Evolutionary conservation across 1,139 yeast genomes (phyloP), one percentile per base, ranked within the genome.

Genomic region (Yueomyces sp.): DNA sequence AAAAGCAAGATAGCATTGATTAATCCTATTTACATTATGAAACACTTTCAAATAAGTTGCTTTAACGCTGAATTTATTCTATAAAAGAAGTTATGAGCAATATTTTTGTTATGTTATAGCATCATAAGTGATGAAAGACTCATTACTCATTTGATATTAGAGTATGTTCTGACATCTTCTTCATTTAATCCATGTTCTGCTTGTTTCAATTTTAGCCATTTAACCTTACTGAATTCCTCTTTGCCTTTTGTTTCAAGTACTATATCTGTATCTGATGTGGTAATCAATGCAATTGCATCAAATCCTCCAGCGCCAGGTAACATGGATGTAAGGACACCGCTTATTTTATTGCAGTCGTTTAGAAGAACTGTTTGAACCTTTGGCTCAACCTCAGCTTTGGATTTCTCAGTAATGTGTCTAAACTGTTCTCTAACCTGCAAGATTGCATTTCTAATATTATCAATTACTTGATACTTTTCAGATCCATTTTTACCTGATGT

Each of bases 221-320:
- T 64, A 1, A 81, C 85, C 27, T 63, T 59, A 2, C 53, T 46
- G 46, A 77, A 75, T n/a, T 47, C 45, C 8, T 43, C 39, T 19
- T 52, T 48, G 0, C 44, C 48, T 1, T 51, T 47, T 0, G 78
- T 70, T 3, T 56, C 54, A 3, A 48, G 45, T 11, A 62, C 53
- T 39, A 84, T 66, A 2, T 56, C 46, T 3, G 75, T 62, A 1
- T 63, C 59, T 30, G 73, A 78, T 3, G 74, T 65, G 3, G 81
- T 81, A 33, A 91, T 63, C 31, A 89, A 57, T 46, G 94, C 75
- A 36, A 91, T 75, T 0, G 98, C 98, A 66, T 91, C 98, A 58
- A 77, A 83, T 0, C 98, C 98, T 27, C 98, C 98, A 0, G 98
- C 98, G 2, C 98, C 98, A 0, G 98, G 98, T 3, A 91, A 95